Percentiles rank a stretch among this genome's conserved stretches.
Evolutionary conservation across 768 basidiomycete species (phyloP).

Genomic region (Pholiota microspora): DNA sequence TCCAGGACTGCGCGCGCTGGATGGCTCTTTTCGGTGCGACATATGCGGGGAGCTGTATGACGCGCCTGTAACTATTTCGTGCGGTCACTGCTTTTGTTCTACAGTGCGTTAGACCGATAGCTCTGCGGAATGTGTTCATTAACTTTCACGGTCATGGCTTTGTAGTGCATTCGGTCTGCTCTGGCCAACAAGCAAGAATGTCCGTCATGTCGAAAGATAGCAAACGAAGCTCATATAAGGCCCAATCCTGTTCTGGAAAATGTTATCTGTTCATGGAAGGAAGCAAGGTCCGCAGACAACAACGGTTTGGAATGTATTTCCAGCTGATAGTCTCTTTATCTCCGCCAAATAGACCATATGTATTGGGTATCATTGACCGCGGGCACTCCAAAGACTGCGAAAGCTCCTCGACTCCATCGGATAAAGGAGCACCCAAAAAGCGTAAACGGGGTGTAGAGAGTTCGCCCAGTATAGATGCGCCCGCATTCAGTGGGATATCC

Average conservation of each 20-base stretch:
- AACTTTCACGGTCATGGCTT: neutral
- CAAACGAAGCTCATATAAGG: slow-evolving; percentile 62
- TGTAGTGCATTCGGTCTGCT: slow-evolving; percentile 68
- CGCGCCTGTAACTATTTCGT: slow-evolving; percentile 69
- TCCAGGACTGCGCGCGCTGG: slow-evolving; percentile 59
- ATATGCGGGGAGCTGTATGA: slow-evolving; percentile 77
- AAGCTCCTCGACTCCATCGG: slow-evolving; percentile 1
- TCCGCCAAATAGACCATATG: slow-evolving; percentile 33
- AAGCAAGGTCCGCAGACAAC: slow-evolving; percentile 50
- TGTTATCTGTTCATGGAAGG: slow-evolving; percentile 67
- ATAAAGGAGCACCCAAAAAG: slow-evolving; percentile 29
- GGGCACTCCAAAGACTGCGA: slow-evolving; percentile 25
- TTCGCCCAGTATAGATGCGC: slow-evolving; percentile 24
- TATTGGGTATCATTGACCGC: slow-evolving; percentile 40
- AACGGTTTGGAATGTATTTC: too few relatives aligned
- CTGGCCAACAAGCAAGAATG: slow-evolving; percentile 64
- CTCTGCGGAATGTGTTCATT: neutral
- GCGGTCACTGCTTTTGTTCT: slow-evolving; percentile 85
- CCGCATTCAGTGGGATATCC: slow-evolving; percentile 15
- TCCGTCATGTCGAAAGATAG: slow-evolving; percentile 61
- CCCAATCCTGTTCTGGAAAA: slow-evolving; percentile 72
- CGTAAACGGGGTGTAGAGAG: slow-evolving; percentile 27
- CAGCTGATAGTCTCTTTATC: neutral
- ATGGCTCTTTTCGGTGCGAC: slow-evolving; percentile 64
- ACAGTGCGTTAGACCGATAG: slow-evolving; percentile 44